phyloP scores from a whole-genome alignment of 2,329 filamentous ascomycete genomes.

The Cladosporium sphaerospermum region DNA sequence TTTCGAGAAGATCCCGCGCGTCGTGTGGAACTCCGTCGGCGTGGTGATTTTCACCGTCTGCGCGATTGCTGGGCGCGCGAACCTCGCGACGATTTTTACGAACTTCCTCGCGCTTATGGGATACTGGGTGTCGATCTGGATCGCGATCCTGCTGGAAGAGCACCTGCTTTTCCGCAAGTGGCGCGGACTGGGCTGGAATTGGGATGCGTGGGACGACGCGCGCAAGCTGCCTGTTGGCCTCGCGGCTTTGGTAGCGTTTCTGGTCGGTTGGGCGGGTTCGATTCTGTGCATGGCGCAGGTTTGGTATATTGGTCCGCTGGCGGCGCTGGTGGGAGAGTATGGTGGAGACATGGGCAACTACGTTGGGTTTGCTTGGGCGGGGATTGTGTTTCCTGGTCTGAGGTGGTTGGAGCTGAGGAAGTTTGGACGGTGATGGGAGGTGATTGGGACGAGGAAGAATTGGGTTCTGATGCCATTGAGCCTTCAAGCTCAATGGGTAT shows the following conservation, averaged over 20 bases:
- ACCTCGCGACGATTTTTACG: slow-evolving; percentile 59
- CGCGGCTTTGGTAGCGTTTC: slow-evolving; percentile 55
- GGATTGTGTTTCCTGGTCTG: slow-evolving; percentile 50
- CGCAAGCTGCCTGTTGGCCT: slow-evolving; percentile 56
- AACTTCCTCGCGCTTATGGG: slow-evolving; percentile 67
- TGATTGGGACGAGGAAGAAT: no score
- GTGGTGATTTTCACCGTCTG: slow-evolving; percentile 59
- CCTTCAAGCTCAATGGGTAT: no score
- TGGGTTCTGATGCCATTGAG: no score
- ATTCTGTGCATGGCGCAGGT: slow-evolving; percentile 64
- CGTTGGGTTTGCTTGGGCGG: slow-evolving; percentile 55
- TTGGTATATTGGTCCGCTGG: slow-evolving; percentile 62
- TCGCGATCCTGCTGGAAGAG: slow-evolving; percentile 57
- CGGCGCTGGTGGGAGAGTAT: slow-evolving; percentile 50
- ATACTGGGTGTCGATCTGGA: slow-evolving; percentile 63
- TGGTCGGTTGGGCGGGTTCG: slow-evolving; percentile 59
- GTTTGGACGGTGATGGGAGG: slow-evolving; percentile 37
- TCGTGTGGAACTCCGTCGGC: slow-evolving; percentile 58
- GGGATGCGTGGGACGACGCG: slow-evolving; percentile 55
- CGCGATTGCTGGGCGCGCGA: slow-evolving; percentile 55
- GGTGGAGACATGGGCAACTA: slow-evolving; percentile 57
- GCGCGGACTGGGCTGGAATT: slow-evolving; percentile 47
- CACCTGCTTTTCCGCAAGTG: slow-evolving; percentile 54
- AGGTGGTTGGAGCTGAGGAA: slow-evolving; percentile 47
- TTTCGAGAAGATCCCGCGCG: slow-evolving; percentile 53